phyloP scores from a whole-genome alignment of 1,139 yeast genomes.

The Zhuliangozyma parablackwelliae region DNA sequence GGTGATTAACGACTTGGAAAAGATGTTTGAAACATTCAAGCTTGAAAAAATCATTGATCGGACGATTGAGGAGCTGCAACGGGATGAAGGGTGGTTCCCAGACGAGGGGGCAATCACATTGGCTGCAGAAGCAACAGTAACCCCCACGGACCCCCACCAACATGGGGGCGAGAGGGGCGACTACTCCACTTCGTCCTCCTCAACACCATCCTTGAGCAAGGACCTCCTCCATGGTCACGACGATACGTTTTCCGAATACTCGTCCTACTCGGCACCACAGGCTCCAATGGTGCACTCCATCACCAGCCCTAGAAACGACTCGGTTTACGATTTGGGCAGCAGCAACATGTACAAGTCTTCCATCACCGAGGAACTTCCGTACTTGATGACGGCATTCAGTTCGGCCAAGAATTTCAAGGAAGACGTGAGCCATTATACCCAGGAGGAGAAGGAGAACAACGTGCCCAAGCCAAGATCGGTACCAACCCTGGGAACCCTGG shows the following conservation, averaged over 20 bases:
- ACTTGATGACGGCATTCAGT: conserved; percentile 53
- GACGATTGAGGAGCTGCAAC: conserved; percentile 6
- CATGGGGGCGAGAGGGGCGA: background rate
- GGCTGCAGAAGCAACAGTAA: conserved; percentile 5
- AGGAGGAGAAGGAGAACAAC: conserved; percentile 12
- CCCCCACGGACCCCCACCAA: background rate
- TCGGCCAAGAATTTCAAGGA: conserved; percentile 49
- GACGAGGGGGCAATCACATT: conserved; percentile 1
- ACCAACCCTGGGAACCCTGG: background rate
- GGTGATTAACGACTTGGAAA: conserved; percentile 56
- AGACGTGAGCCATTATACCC: conserved; percentile 39
- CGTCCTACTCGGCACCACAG: conserved; percentile 24
- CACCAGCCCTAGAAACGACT: conserved; percentile 29
- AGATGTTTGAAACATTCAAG: conserved; percentile 53
- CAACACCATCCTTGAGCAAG: background rate
- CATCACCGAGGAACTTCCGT: conserved; percentile 52
- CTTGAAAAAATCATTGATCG: conserved; percentile 28
- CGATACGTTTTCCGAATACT: conserved; percentile 26
- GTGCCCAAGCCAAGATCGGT: background rate
- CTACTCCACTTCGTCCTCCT: conserved; percentile 1
- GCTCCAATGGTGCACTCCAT: conserved; percentile 43
- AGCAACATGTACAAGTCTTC: conserved; percentile 38
- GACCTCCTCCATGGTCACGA: conserved; percentile 13
- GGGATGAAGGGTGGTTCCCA: too few species aligned
- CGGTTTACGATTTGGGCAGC: conserved; percentile 19